A percentile compares a stretch with the other conserved stretches of the same genome.
phyloP scores from a whole-genome alignment of 192 early-diverging fungal species.

The Neocallimastix lanati region DNA sequence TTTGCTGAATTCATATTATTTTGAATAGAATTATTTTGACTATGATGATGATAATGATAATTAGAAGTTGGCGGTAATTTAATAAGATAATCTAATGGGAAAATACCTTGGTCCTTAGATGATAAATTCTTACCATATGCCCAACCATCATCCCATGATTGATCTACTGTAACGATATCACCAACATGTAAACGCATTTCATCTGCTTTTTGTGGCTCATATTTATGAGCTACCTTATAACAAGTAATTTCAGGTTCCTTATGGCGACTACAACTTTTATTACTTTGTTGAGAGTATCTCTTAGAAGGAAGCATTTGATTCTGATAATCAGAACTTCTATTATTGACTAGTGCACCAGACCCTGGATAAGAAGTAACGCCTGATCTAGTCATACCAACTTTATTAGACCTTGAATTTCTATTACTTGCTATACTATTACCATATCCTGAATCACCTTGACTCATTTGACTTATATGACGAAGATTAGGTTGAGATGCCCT shows the following conservation, averaged over 20 bases:
- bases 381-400: neutral
- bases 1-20: neutral
- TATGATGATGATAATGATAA: neutral
- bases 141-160: slow-evolving; percentile 14
- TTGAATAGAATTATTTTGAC: neutral
- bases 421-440: neutral
- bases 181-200: slow-evolving; percentile 6
- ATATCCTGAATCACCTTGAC: neutral
- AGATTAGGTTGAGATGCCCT: neutral
- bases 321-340: neutral
- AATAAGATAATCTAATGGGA: slow-evolving; percentile 3
- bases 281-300: neutral
- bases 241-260: neutral
- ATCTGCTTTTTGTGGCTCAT: slow-evolving; percentile 1
- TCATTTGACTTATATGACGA: neutral
- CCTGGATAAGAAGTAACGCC: neutral
- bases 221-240: neutral
- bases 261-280: neutral
- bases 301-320: neutral
- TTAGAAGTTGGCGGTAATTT: neutral
- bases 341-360: neutral
- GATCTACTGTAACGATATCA: slow-evolving; percentile 4
- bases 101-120: slow-evolving; percentile 3
- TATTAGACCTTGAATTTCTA: neutral
- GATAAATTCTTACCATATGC: slow-evolving; percentile 6